A percentile compares a stretch with the other conserved stretches of the same genome.
Evolutionary conservation across 257 asterid species (phyloP).

Genomic region (Solanum piurae): DNA sequence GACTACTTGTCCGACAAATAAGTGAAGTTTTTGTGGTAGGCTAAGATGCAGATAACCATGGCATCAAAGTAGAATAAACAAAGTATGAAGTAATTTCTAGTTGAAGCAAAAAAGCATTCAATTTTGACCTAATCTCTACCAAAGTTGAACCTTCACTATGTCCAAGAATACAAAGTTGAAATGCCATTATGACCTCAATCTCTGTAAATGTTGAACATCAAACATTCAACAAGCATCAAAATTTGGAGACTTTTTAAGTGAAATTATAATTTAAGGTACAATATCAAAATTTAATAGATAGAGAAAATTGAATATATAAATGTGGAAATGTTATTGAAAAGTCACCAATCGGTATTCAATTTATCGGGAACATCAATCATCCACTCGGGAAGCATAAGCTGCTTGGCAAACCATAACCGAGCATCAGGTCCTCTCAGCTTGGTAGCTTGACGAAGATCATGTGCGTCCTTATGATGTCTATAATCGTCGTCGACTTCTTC

Average conservation of each 20-base stretch:
- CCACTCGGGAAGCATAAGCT: conserved; percentile 97
- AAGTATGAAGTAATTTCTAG: neutral
- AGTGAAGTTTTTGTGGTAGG: neutral
- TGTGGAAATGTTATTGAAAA: neutral
- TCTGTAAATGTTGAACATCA: neutral
- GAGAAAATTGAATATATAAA: neutral
- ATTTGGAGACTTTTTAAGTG: neutral
- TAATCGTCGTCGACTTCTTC: conserved; percentile 16
- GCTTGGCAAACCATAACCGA: conserved; percentile 88
- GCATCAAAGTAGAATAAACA: neutral
- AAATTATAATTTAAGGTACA: neutral
- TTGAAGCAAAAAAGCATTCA: neutral
- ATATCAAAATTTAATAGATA: neutral
- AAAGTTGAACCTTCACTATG: neutral
- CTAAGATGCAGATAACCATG: neutral
- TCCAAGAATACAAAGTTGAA: neutral
- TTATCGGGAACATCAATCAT: conserved; percentile 84
- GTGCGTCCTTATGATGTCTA: conserved; percentile 1
- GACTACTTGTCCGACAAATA: neutral
- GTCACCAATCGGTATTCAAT: conserved; percentile 60
- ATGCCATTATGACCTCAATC: neutral
- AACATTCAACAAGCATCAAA: neutral
- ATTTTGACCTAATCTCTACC: neutral
- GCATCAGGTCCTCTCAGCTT: conserved; percentile 65
- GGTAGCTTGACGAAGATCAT: conserved; percentile 60